Evolutionary conservation across 1,139 yeast genomes (phyloP).

Genomic region (Yamadazyma atmosphaerica): DNA sequence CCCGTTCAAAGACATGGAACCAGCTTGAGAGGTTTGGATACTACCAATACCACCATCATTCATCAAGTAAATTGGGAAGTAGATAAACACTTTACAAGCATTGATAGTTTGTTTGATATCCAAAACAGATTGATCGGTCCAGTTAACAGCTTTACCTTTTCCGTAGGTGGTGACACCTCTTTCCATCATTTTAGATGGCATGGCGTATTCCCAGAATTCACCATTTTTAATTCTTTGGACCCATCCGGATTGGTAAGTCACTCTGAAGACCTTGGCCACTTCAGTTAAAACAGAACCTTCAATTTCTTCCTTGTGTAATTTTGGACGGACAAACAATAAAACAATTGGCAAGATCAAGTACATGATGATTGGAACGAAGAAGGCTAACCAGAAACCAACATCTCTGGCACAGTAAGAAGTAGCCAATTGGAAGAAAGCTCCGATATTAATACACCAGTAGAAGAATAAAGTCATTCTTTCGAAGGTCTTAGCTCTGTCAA

Average conservation of each 20-base stretch:
- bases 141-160: slow-evolving; percentile 31
- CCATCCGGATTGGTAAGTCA: slow-evolving; percentile 42
- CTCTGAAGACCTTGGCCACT: slow-evolving; percentile 38
- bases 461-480: slow-evolving; percentile 76
- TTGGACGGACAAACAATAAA: slow-evolving; percentile 37
- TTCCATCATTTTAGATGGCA: slow-evolving; percentile 47
- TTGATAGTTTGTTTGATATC: slow-evolving; percentile 59
- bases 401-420: slow-evolving; percentile 71
- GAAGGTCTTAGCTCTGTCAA: slow-evolving; percentile 69
- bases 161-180: slow-evolving; percentile 35
- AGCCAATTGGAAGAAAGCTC: slow-evolving; percentile 75
- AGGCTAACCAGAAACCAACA: slow-evolving; percentile 80
- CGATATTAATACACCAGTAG: slow-evolving; percentile 79
- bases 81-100: slow-evolving; percentile 64
- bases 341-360: slow-evolving; percentile 51
- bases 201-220: slow-evolving; percentile 56
- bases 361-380: slow-evolving; percentile 54
- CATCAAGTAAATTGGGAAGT: slow-evolving; percentile 61
- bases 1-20: slow-evolving; percentile 64
- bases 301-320: slow-evolving; percentile 38
- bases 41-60: slow-evolving; percentile 68
- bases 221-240: slow-evolving; percentile 34
- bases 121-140: slow-evolving; percentile 60
- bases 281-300: slow-evolving; percentile 52
- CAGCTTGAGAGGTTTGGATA: slow-evolving; percentile 64